Conservation (phyloP, 768 basidiomycete species). For the Podaxis sp. region DNA sequence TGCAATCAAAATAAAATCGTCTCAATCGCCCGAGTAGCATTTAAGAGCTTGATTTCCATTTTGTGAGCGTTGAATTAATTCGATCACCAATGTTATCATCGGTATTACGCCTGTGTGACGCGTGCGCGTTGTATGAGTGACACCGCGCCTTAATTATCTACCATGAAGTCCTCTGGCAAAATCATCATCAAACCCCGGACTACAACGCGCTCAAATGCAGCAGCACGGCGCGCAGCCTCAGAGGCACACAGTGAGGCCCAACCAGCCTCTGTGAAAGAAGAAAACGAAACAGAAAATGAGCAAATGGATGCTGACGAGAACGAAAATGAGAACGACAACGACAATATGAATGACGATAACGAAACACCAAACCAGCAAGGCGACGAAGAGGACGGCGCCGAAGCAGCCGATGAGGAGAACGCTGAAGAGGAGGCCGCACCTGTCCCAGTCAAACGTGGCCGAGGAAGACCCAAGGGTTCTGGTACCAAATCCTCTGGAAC, state of each 20-base stretch:
- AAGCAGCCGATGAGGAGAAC: constrained; percentile 32
- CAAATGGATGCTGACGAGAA: constrained; percentile 25
- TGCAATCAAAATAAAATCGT: not conserved
- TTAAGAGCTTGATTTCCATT: too few species aligned
- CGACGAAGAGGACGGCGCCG: constrained; percentile 31
- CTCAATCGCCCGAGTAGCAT: not conserved
- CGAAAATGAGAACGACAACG: constrained; percentile 28
- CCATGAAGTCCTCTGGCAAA: constrained; percentile 33
- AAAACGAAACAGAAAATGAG: constrained; percentile 32
- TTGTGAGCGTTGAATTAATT: too few species aligned
- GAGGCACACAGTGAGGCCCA: constrained; percentile 21
- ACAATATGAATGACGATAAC: constrained; percentile 23
- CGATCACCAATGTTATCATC: too few species aligned
- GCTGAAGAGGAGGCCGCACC: constrained; percentile 33
- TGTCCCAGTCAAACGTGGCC: constrained; percentile 15
- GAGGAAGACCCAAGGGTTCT: constrained; percentile 10
- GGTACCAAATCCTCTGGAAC: constrained; percentile 5
- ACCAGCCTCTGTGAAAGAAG: constrained; percentile 25
- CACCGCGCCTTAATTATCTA: not conserved
- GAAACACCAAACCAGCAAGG: constrained; percentile 21
- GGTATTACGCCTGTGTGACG: too few species aligned
- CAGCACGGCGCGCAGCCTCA: constrained; percentile 20
- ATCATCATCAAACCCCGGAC: constrained; percentile 49
- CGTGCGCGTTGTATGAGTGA: not conserved
- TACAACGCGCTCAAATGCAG: constrained; percentile 21